Conservation (phyloP, 306 rosid species). For the Calophaca sinica region DNA sequence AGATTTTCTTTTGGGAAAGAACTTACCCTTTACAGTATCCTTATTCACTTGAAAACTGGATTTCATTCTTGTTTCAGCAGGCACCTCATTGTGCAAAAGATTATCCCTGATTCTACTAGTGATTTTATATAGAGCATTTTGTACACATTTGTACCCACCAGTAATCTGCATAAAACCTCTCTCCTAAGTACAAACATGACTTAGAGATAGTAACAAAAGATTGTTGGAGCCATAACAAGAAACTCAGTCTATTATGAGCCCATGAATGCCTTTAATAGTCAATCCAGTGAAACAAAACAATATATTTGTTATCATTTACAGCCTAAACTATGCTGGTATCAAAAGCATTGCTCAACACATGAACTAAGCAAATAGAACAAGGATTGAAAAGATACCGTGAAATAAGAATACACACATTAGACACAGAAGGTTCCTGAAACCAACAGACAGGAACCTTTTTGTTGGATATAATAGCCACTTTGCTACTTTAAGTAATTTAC, state of each 20-base stretch:
- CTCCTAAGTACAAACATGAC: conserved; percentile 41
- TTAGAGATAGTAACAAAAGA: conserved; percentile 33
- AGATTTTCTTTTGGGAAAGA: conserved; percentile 37
- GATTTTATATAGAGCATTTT: conserved; percentile 57
- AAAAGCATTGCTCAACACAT: background rate
- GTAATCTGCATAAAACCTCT: conserved; percentile 58
- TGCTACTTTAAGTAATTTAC: conserved; percentile 20
- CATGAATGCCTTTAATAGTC: conserved; percentile 29
- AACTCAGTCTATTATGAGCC: conserved; percentile 25
- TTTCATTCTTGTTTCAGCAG: conserved; percentile 44
- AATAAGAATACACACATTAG: conserved; percentile 2
- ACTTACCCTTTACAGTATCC: conserved; percentile 43
- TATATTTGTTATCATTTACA: conserved; percentile 9
- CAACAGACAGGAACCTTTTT: background rate
- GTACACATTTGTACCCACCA: conserved; percentile 61
- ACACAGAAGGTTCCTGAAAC: conserved; percentile 32
- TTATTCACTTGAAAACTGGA: conserved; percentile 37
- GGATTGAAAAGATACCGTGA: conserved; percentile 18
- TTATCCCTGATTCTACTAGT: conserved; percentile 59
- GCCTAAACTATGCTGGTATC: conserved; percentile 10
- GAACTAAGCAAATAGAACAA: conserved; percentile 27
- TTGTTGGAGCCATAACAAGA: conserved; percentile 33
- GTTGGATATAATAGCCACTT: background rate
- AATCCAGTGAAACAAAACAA: conserved; percentile 24
- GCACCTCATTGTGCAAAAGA: conserved; percentile 43